Percentiles rank a stretch among this genome's conserved stretches.
Conservation (phyloP, 139 green algal species). For the Chlamydomonas sphaeroides region DNA sequence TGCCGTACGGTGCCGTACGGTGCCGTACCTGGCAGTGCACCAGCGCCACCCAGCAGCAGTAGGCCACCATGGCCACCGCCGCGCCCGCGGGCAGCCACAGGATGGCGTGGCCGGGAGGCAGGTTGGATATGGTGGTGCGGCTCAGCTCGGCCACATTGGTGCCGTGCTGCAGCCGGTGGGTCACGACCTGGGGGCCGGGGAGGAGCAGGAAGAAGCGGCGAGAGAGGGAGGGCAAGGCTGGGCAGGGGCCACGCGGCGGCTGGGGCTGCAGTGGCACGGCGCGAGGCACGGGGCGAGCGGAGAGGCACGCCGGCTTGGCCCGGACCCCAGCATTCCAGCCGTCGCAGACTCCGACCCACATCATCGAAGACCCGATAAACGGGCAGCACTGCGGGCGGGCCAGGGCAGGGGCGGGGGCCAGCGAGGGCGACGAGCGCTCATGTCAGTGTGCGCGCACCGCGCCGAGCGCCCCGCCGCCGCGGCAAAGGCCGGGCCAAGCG, state of each 20-base stretch:
- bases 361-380: too few species aligned
- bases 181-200: background rate
- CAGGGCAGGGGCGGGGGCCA: background rate
- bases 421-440: background rate
- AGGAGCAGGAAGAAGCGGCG: background rate
- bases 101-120: conserved; percentile 23
- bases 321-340: too few species aligned
- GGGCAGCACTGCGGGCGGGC: background rate
- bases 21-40: conserved; percentile 38
- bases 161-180: conserved; percentile 17
- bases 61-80: background rate
- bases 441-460: too few species aligned
- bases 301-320: too few species aligned
- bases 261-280: too few species aligned
- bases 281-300: too few species aligned
- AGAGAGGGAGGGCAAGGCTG: too few species aligned
- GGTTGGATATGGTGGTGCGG: conserved; percentile 35
- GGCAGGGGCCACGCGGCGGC: background rate
- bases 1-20: too few species aligned
- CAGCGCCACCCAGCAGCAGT: conserved; percentile 36
- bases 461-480: too few species aligned
- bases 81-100: conserved; percentile 20
- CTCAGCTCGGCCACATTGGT: conserved; percentile 34
- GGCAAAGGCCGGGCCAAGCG: too few species aligned
- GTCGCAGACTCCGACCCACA: too few species aligned